Evolutionary conservation across 176 grass and related monocot species (phyloP).

Genomic region (barley (Hordeum vulgare)): MorexV3_pseudomolecules_assembly NC_058518.1:481164305-481164804

Average conservation of each 20-base stretch:
- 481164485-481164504: neutral
- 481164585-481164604: neutral
- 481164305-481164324: neutral
- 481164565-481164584: neutral
- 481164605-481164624: neutral
- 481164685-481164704: neutral
- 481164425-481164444: neutral
- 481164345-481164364: neutral
- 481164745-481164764: neutral
- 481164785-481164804: neutral
- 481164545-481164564: neutral
- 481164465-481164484: neutral
- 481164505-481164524: neutral
- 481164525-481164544: neutral
- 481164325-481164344: neutral
- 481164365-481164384: neutral
- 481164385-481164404: neutral
- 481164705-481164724: neutral
- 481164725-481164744: neutral
- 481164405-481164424: neutral
- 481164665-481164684: constrained; percentile 6
- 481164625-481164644: neutral
- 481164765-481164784: neutral
- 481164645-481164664: constrained; percentile 1
- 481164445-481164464: neutral